These are phyloP conservation scores for Lagerstroemia speciosa DNA, from an alignment of 345 rosid genomes.

Conservation along the genomic window DNA sequence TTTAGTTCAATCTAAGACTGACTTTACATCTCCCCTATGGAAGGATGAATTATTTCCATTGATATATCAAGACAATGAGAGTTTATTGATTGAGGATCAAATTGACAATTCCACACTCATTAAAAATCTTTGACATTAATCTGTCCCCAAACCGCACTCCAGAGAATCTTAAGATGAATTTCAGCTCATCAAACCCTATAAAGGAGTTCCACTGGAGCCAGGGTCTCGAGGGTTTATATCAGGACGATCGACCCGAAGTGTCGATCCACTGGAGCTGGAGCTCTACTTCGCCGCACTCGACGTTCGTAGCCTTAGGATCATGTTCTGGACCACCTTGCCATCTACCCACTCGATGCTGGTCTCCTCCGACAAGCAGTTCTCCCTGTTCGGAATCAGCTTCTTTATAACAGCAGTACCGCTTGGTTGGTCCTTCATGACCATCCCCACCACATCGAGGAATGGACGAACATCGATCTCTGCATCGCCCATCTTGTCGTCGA, in stretches of 20 bases:
- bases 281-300: conserved; percentile 37
- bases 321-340: conserved; percentile 17
- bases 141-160: too few species aligned
- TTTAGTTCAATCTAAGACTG: too few species aligned
- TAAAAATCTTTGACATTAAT: too few species aligned
- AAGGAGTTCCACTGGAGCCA: too few species aligned
- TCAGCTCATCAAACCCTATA: too few species aligned
- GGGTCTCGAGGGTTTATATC: neutral
- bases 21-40: too few species aligned
- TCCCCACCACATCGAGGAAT: conserved; percentile 36
- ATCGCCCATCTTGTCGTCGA: conserved; percentile 84
- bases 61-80: too few species aligned
- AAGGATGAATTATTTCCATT: too few species aligned
- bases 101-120: too few species aligned
- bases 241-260: neutral
- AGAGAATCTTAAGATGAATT: too few species aligned
- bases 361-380: conserved; percentile 31
- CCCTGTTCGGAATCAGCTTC: conserved; percentile 15
- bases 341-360: conserved; percentile 18
- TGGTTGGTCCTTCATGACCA: conserved; percentile 25
- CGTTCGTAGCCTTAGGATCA: conserved; percentile 31
- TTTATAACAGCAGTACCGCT: conserved; percentile 21
- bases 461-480: conserved; percentile 57
- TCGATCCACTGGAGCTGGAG: conserved; percentile 32
- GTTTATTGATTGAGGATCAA: too few species aligned